Conservation (phyloP, 495 filamentous ascomycete genomes). For the Apodospora peruviana region DNA sequence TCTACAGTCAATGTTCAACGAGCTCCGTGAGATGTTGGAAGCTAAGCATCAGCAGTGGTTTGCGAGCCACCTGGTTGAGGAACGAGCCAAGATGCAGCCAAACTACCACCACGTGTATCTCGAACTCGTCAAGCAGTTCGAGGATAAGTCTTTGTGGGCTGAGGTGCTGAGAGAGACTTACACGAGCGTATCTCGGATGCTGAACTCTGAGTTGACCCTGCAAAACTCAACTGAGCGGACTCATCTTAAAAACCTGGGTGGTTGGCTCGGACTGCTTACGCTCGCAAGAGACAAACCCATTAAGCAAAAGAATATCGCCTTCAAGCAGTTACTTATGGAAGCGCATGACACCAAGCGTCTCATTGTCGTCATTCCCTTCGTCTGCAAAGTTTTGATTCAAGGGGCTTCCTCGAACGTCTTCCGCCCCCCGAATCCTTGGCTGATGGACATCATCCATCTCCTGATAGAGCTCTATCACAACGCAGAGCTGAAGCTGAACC, state of each 20-base stretch:
- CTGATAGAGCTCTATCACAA: conserved; percentile 88
- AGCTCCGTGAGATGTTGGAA: conserved; percentile 71
- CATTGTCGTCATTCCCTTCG: conserved; percentile 88
- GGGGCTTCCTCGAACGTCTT: conserved; percentile 83
- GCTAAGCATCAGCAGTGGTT: conserved; percentile 92
- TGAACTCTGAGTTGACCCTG: conserved; percentile 83
- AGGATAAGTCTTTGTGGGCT: conserved; percentile 69
- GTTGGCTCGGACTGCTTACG: conserved; percentile 90
- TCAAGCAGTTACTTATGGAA: conserved; percentile 91
- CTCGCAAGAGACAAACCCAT: conserved; percentile 93
- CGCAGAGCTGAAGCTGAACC: conserved; percentile 88
- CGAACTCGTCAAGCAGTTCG: conserved; percentile 78
- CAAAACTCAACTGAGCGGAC: conserved; percentile 72
- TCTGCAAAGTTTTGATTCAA: conserved; percentile 87
- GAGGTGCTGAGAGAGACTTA: conserved; percentile 95
- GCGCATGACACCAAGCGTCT: conserved; percentile 85
- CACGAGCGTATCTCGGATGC: conserved; percentile 70
- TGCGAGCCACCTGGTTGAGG: conserved; percentile 88
- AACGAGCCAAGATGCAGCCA: conserved; percentile 91
- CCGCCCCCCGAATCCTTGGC: conserved; percentile 91
- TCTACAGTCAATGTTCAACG: conserved; percentile 70
- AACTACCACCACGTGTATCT: conserved; percentile 93
- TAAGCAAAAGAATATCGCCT: conserved; percentile 93
- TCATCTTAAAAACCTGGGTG: conserved; percentile 85
- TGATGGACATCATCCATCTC: conserved; percentile 86